A percentile compares a stretch with the other conserved stretches of the same genome.
Evolutionary conservation across 306 rosid genomes (phyloP).

Genomic region (Pyrus bretschneideri): DNA sequence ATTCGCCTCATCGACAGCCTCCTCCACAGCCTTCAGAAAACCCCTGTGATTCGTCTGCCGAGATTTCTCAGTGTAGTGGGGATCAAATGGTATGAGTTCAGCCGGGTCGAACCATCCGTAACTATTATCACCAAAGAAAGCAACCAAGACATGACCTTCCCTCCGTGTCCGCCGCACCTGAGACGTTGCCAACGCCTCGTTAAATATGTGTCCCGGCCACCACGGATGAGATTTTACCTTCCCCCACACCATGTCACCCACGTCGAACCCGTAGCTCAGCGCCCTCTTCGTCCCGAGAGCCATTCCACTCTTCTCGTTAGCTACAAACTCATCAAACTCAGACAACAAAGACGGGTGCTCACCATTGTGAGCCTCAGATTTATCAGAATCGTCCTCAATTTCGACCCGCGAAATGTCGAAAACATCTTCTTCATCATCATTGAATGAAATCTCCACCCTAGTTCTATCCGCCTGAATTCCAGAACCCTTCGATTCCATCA

Average conservation of each 20-base stretch:
- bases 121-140: conserved; percentile 93
- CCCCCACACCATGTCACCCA: conserved; percentile 96
- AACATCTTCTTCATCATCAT: conserved; percentile 4
- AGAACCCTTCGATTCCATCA: conserved; percentile 11
- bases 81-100: conserved; percentile 71
- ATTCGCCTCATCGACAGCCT: conserved; percentile 81
- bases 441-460: conserved; percentile 9
- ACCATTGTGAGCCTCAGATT: conserved; percentile 6
- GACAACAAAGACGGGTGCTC: conserved; percentile 45
- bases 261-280: conserved; percentile 57
- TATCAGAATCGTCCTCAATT: background rate
- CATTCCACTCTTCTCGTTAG: conserved; percentile 53
- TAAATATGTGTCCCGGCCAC: conserved; percentile 97
- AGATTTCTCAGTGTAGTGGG: conserved; percentile 69
- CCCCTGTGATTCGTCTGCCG: conserved; percentile 52
- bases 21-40: conserved; percentile 79
- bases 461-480: conserved; percentile 17
- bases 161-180: conserved; percentile 65
- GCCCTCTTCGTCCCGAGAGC: conserved; percentile 47
- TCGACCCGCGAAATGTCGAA: conserved; percentile 9
- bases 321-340: conserved; percentile 75
- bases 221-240: conserved; percentile 98
- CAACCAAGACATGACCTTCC: conserved; percentile 81
- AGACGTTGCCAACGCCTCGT: conserved; percentile 63
- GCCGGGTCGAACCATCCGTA: conserved; percentile 97